Percentiles rank a stretch among this genome's conserved stretches.
Conservation (phyloP, 345 rosid species). For the Geranium rotundifolium region DNA sequence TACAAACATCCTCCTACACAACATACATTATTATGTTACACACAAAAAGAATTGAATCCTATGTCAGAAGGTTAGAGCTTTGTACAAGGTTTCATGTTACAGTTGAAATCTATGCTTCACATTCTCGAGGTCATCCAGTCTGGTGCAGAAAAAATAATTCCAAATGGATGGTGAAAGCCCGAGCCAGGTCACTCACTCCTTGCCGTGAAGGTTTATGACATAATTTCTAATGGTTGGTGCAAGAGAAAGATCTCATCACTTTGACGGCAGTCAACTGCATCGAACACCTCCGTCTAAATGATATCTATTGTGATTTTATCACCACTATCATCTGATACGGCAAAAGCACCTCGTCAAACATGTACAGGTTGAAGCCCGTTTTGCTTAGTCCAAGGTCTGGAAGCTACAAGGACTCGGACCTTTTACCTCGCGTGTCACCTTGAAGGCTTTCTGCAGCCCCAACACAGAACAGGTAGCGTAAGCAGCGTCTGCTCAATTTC, state of each 20-base stretch:
- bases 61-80: constrained; percentile 39
- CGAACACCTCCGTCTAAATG: not conserved
- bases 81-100: constrained; percentile 40
- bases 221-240: not conserved
- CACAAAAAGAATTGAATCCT: constrained; percentile 31
- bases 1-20: constrained; percentile 22
- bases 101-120: constrained; percentile 18
- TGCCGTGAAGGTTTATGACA: constrained; percentile 6
- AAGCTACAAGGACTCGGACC: constrained; percentile 8
- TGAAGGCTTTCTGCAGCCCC: constrained; percentile 10
- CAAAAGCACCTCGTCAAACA: constrained; percentile 7
- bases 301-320: not conserved
- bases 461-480: constrained; percentile 5
- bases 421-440: constrained; percentile 8
- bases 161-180: constrained; percentile 17
- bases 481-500: constrained; percentile 16
- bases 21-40: constrained; percentile 23
- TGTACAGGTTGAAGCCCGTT: constrained; percentile 4
- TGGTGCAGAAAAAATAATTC: constrained; percentile 18
- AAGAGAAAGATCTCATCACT: not conserved
- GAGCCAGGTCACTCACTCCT: constrained; percentile 9
- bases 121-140: constrained; percentile 20
- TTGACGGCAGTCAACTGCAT: not conserved
- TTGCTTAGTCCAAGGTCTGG: constrained; percentile 6
- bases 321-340: not conserved